phyloP scores from a whole-genome alignment of 495 filamentous ascomycete species.

The Collariella sp. region DNA sequence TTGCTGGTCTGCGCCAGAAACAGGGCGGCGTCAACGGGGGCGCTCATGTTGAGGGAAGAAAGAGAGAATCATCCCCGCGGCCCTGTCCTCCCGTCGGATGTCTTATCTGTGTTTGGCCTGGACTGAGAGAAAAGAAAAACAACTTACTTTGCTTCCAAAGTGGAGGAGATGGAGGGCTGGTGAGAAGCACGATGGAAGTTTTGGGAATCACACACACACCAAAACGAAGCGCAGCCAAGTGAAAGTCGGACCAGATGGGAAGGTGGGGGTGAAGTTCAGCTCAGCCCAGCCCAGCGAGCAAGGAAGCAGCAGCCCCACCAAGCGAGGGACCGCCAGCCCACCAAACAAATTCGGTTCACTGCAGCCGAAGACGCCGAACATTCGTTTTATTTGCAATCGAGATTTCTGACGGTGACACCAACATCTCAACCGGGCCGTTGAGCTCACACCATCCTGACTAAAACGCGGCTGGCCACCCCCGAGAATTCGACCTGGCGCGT shows the following conservation, averaged over 20 bases:
- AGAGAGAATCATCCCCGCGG: conserved; percentile 1
- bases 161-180: neutral
- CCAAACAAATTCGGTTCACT: too few species aligned
- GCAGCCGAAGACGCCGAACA: too few species aligned
- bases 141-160: neutral
- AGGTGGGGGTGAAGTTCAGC: neutral
- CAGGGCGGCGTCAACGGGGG: conserved; percentile 30
- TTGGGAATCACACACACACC: neutral
- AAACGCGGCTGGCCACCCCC: too few species aligned
- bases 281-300: neutral
- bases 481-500: neutral
- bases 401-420: neutral
- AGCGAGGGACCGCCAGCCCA: neutral
- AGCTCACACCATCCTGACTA: too few species aligned
- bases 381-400: neutral
- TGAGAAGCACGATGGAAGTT: neutral
- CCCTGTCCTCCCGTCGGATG: neutral
- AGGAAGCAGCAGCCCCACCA: too few species aligned
- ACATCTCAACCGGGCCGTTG: neutral
- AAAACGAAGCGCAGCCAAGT: too few species aligned
- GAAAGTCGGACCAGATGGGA: neutral
- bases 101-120: conserved; percentile 4
- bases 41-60: conserved; percentile 49
- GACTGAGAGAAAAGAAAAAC: neutral
- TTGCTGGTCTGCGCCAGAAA: conserved; percentile 18